phyloP scores from a whole-genome alignment of 495 filamentous ascomycete genomes.

The Aspergillus taichungensis region DNA sequence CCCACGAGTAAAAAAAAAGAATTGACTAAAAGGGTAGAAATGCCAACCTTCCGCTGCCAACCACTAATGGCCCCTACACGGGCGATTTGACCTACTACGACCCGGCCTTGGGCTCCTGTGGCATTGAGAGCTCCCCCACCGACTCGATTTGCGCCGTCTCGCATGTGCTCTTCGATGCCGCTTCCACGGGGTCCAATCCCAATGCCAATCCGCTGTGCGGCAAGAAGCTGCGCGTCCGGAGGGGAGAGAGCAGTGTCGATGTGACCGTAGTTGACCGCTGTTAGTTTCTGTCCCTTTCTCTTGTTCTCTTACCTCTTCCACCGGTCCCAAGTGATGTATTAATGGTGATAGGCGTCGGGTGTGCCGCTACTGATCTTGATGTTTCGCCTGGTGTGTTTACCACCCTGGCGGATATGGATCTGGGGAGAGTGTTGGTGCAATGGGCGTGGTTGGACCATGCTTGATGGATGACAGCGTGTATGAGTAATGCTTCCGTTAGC shows the following conservation, averaged over 20 bases:
- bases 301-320: not conserved
- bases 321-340: not conserved
- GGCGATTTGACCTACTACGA: conserved; percentile 68
- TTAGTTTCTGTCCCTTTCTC: conserved; percentile 14
- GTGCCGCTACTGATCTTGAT: conserved; percentile 57
- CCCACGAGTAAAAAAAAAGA: conserved; percentile 7
- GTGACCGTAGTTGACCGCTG: conserved; percentile 72
- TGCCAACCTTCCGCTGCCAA: conserved; percentile 48
- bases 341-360: conserved; percentile 35
- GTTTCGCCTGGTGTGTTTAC: conserved; percentile 53
- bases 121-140: conserved; percentile 38
- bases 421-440: conserved; percentile 51
- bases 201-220: conserved; percentile 68
- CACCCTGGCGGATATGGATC: conserved; percentile 43
- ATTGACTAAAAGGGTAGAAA: conserved; percentile 6
- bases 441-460: conserved; percentile 57
- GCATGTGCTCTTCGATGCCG: conserved; percentile 58
- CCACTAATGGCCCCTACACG: conserved; percentile 40
- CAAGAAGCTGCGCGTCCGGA: conserved; percentile 46
- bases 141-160: conserved; percentile 61
- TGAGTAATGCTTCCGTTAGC: too few species aligned
- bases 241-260: conserved; percentile 48
- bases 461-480: too few species aligned
- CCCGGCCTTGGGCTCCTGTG: conserved; percentile 64
- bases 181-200: conserved; percentile 45